Evolutionary conservation across 2,329 filamentous ascomycete genomes (phyloP), one percentile per base, ranked within the genome.

Genomic region (Nannizziopsis barbatae): DNA sequence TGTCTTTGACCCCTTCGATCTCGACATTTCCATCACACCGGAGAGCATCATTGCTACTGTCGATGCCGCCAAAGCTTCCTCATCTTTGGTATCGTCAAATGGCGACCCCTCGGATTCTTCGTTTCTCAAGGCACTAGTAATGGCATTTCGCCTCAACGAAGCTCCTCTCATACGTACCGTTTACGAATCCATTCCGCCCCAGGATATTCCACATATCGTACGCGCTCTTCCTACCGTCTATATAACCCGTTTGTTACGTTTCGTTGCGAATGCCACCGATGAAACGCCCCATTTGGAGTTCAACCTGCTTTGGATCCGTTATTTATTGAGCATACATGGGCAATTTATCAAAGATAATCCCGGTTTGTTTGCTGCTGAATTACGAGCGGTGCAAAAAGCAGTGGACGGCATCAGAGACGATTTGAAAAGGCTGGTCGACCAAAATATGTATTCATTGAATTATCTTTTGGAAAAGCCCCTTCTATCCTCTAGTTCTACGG

Each of bases 141-240:
- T 98, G 92, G 84, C 89, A 1, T 98, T 98, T 75, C 84, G 93
- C 5, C 80, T 98, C 50, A 95, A 95, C 68, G 86, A 94, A 64
- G 75, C 80, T 3, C 79, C 81, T 17, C 74, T 98, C 41, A 80
- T 95, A 53, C 84, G 84, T 57, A 80, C 81, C 47, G 86, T 95
- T 14, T 96, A 95, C 69, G 83, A 93, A 66, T 77, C 79, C 1
- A 83, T 90, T 18, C 89, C 92, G 1, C 74, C 83, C 37, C 66
- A 73, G 1, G 83, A 90, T 55, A 84, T 96, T 41, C 62, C 77
- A 0, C 77, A 94, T 7, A 81, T 94, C 0, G 85, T 94, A 18
- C 80, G 79, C 45, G 79, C 84, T 30, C 70, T 95, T 33, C 92
- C 92, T 1, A 75, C 77, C 0, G 84, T 95, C 22, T 98, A 98